These are phyloP conservation scores for Colletotrichum sp. DNA, from an alignment of 2,329 filamentous ascomycete species.

Conservation along the genomic window DNA sequence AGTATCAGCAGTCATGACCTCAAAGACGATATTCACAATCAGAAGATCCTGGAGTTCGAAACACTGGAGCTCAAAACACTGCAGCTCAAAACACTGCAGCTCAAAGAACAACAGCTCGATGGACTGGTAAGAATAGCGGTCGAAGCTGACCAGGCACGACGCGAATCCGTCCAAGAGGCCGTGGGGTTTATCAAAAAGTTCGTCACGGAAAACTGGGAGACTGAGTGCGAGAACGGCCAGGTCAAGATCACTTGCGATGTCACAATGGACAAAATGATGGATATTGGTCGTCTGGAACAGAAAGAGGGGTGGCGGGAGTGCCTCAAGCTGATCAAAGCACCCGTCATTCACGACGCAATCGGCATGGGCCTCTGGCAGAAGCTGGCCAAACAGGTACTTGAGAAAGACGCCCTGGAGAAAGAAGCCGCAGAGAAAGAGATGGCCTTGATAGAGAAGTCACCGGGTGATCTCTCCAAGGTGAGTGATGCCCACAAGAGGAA, in stretches of 20 bases:
- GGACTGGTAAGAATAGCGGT: too few species aligned
- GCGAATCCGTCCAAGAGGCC: not conserved
- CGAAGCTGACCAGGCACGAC: not conserved
- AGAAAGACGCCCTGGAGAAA: not conserved
- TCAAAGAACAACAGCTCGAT: too few species aligned
- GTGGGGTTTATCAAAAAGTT: not conserved
- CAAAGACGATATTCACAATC: not conserved
- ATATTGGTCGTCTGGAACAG: not conserved
- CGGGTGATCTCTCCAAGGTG: not conserved
- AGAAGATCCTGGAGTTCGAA: not conserved
- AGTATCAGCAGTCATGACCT: not conserved
- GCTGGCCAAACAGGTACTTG: not conserved
- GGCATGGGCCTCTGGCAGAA: not conserved
- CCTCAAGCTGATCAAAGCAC: constrained; percentile 5
- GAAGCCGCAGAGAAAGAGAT: not conserved
- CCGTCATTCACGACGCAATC: constrained; percentile 14
- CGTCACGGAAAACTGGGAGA: not conserved
- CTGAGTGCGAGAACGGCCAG: not conserved
- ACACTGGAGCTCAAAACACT: too few species aligned
- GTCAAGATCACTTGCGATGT: constrained; percentile 13
- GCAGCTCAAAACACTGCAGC: too few species aligned
- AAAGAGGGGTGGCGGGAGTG: not conserved
- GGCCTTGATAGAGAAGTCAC: not conserved
- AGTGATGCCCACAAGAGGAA: not conserved
- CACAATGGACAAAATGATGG: not conserved